These are phyloP conservation scores for Backusella psychrophila DNA, from an alignment of 192 early-diverging fungal genomes.

Conservation along the genomic window DNA sequence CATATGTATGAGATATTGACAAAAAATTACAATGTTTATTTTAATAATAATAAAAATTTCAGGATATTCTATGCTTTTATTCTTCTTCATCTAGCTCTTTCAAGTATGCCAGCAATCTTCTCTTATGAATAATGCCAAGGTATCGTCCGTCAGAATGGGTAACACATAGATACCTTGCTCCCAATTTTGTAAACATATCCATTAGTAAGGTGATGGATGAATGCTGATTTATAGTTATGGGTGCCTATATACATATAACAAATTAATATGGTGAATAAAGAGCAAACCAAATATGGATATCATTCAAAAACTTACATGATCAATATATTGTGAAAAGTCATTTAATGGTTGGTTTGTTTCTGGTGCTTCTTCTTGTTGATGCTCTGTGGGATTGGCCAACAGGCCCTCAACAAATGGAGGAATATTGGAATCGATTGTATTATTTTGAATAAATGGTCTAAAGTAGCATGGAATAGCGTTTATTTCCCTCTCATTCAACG, in stretches of 20 bases:
- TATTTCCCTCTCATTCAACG: constrained; percentile 12
- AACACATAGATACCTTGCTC: constrained; percentile 79
- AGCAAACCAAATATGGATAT: not conserved
- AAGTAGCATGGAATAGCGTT: constrained; percentile 17
- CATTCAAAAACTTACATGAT: constrained; percentile 25
- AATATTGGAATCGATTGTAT: not conserved
- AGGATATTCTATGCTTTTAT: not conserved
- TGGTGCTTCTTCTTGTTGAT: not conserved
- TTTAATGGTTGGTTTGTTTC: not conserved
- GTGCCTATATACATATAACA: constrained; percentile 51
- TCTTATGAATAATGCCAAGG: constrained; percentile 86
- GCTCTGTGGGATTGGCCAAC: not conserved
- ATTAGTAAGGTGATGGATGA: constrained; percentile 84
- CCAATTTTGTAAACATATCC: constrained; percentile 83
- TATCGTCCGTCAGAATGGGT: constrained; percentile 65
- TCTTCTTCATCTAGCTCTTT: constrained; percentile 65
- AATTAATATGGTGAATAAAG: not conserved
- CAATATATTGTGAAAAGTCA: constrained; percentile 39
- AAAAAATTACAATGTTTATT: too few species aligned
- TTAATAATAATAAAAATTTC: not conserved
- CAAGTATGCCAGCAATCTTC: constrained; percentile 71
- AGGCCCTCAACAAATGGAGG: not conserved
- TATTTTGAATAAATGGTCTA: not conserved
- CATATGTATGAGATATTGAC: too few species aligned
- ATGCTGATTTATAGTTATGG: constrained; percentile 68